Conservation (phyloP, 2,329 filamentous ascomycete genomes). For the Ophidiomyces ophidiicola region DNA sequence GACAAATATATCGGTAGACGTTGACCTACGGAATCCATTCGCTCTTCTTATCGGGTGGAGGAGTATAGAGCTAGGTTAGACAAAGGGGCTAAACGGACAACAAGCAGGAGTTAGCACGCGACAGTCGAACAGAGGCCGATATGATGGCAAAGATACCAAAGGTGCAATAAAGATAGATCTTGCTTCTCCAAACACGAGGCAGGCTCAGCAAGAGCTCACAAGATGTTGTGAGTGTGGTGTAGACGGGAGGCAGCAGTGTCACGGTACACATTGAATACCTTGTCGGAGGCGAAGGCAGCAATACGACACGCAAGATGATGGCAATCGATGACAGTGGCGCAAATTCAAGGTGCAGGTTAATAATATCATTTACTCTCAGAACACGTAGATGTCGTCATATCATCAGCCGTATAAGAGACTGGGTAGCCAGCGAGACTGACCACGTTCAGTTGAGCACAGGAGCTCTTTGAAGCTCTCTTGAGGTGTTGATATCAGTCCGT, state of each 20-base stretch:
- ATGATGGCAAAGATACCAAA: not conserved
- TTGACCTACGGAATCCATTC: constrained; percentile 26
- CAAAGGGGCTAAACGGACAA: not conserved
- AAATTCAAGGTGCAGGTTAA: no score
- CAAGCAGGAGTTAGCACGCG: constrained; percentile 5
- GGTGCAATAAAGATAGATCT: not conserved
- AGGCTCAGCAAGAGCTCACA: not conserved
- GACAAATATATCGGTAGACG: constrained; percentile 12
- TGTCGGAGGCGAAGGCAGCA: not conserved
- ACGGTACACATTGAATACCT: constrained; percentile 5
- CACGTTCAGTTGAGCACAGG: not conserved
- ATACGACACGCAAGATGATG: no score
- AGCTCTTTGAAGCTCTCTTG: constrained; percentile 1
- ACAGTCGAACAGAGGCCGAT: not conserved
- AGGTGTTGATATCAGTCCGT: constrained; percentile 5
- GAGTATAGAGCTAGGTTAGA: not conserved
- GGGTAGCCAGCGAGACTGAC: not conserved
- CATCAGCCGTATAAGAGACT: not conserved
- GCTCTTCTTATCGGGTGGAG: not conserved
- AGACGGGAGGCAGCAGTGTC: not conserved
- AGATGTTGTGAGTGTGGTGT: not conserved
- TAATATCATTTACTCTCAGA: no score
- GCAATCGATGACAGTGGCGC: no score
- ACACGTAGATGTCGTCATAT: no score
- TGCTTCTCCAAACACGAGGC: not conserved